Evolutionary conservation across 306 rosid genomes (phyloP).

Genomic region (Gastrolobium bilobum): DNA sequence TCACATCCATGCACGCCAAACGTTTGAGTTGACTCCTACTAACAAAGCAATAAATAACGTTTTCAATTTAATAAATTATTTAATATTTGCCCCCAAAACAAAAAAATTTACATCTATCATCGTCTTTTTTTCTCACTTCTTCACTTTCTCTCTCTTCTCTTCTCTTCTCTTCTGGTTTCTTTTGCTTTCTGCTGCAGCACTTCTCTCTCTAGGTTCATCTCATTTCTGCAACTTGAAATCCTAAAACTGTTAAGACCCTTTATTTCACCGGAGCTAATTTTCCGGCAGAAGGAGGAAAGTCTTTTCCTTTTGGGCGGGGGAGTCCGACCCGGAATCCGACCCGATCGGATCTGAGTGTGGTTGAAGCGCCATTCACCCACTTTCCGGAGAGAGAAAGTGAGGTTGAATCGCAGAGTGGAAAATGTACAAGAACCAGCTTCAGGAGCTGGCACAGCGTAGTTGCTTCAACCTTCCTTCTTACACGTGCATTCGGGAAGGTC

Average conservation of each 20-base stretch:
- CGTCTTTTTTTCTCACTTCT: constrained; percentile 1
- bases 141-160: constrained; percentile 42
- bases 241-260: not conserved
- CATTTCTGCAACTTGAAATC: constrained; percentile 49
- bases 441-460: constrained; percentile 99
- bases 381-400: constrained; percentile 53
- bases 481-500: constrained; percentile 95
- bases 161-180: constrained; percentile 2
- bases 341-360: constrained; percentile 67
- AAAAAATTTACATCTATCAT: not conserved
- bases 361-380: constrained; percentile 4
- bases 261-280: constrained; percentile 43
- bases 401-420: constrained; percentile 44
- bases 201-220: constrained; percentile 14
- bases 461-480: constrained; percentile 98
- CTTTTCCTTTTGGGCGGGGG: not conserved
- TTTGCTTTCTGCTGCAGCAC: constrained; percentile 40
- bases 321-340: constrained; percentile 43
- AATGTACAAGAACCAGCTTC: constrained; percentile 99
- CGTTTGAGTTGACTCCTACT: constrained; percentile 69
- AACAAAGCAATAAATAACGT: constrained; percentile 59
- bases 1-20: constrained; percentile 73
- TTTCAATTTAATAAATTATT: constrained; percentile 1
- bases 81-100: constrained; percentile 50
- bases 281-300: constrained; percentile 4